A percentile compares a stretch with the other conserved stretches of the same genome.
phyloP scores from a whole-genome alignment of 805 yeast genomes.

The Wickerhamiella sergipiensis region DNA sequence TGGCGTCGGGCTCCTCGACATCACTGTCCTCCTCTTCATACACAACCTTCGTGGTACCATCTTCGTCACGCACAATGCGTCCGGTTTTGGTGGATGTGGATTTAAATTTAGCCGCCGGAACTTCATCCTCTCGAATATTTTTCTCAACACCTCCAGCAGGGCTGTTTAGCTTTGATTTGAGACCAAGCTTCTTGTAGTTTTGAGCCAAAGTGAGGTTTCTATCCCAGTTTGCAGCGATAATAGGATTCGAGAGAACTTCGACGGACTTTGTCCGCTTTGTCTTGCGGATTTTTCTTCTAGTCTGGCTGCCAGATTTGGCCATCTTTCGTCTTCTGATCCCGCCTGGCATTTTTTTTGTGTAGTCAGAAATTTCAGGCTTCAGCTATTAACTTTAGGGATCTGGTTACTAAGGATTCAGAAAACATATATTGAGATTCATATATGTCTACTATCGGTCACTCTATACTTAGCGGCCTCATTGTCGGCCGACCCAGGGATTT shows the following conservation, averaged over 20 bases:
- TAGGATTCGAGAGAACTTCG: constrained; percentile 56
- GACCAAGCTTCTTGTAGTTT: constrained; percentile 73
- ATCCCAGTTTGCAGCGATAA: constrained; percentile 89
- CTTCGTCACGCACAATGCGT: constrained; percentile 19
- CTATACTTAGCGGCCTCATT: no score
- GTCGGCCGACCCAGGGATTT: no score
- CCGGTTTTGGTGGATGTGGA: constrained; percentile 23
- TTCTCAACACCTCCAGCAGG: constrained; percentile 76
- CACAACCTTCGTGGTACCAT: constrained; percentile 14
- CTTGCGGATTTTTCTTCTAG: constrained; percentile 57
- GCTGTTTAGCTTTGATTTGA: constrained; percentile 48
- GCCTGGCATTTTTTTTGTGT: constrained; percentile 21
- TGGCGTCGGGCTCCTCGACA: constrained; percentile 45
- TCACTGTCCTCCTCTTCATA: constrained; percentile 29
- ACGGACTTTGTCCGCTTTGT: constrained; percentile 58
- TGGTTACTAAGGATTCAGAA: no score
- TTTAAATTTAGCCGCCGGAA: constrained; percentile 19
- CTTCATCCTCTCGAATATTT: constrained; percentile 23
- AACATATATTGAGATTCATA: no score
- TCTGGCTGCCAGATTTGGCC: constrained; percentile 41
- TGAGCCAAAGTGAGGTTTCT: constrained; percentile 64
- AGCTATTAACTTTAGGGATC: no score
- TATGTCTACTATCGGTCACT: no score
- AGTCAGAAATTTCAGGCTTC: neutral
- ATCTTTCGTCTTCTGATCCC: constrained; percentile 76